These are phyloP conservation scores for Claviceps arundinis DNA, from an alignment of 2,329 filamentous ascomycete genomes.

Conservation along the genomic window DNA sequence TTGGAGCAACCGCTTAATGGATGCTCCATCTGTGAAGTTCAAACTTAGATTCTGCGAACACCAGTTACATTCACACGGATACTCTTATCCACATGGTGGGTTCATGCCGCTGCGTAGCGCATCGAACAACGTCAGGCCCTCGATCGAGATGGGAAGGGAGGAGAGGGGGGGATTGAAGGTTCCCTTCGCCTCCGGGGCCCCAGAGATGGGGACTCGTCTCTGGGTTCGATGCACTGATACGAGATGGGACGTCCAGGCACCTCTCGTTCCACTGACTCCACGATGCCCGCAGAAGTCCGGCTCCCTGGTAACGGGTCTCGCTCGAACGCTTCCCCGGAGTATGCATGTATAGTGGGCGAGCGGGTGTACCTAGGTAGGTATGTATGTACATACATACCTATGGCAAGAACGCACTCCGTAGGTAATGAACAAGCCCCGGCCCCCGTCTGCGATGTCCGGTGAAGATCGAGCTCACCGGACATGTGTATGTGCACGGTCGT, in stretches of 20 bases:
- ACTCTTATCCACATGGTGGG: neutral
- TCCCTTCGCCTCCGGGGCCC: too few species aligned
- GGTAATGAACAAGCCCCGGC: neutral
- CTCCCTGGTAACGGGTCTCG: slow-evolving; percentile 2
- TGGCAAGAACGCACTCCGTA: neutral
- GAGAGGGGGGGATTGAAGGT: too few species aligned
- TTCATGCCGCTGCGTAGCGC: neutral
- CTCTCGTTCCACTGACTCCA: neutral
- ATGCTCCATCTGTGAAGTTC: too few species aligned
- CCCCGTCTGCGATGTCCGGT: neutral
- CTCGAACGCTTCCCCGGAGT: neutral
- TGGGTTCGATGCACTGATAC: neutral
- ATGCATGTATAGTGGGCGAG: neutral
- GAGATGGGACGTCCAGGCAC: neutral
- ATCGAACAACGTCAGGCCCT: neutral
- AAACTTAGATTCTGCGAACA: neutral
- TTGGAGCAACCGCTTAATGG: neutral
- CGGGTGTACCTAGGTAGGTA: neutral
- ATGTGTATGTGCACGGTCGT: too few species aligned
- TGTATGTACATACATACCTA: too few species aligned
- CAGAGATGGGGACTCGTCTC: neutral
- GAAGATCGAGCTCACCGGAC: neutral
- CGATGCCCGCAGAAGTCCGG: neutral
- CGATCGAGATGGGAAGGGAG: too few species aligned
- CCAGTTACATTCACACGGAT: neutral